These are phyloP conservation scores for Entrophospora sp. DNA, from an alignment of 192 early-diverging fungal species.

Conservation along the genomic window DNA sequence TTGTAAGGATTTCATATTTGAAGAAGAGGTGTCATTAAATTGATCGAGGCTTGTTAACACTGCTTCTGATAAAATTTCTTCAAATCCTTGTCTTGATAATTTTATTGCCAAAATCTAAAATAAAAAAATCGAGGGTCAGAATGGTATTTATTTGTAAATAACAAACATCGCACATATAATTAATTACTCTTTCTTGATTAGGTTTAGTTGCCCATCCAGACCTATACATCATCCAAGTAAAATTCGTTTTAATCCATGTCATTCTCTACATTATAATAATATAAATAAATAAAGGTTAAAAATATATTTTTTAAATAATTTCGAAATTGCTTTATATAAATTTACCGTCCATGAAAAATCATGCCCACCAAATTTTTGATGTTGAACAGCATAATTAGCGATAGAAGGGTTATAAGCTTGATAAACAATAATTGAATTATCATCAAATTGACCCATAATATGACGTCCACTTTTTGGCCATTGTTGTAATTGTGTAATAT, in stretches of 20 bases:
- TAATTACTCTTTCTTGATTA: slow-evolving; percentile 28
- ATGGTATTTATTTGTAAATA: slow-evolving; percentile 16
- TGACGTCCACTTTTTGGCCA: slow-evolving; percentile 15
- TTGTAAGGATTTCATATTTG: neutral
- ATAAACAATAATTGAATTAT: slow-evolving; percentile 31
- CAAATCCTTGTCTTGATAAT: slow-evolving; percentile 23
- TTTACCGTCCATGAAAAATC: slow-evolving; percentile 26
- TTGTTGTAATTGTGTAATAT: neutral
- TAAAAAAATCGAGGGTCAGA: slow-evolving; percentile 2
- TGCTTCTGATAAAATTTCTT: slow-evolving; percentile 21
- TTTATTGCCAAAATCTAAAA: slow-evolving; percentile 25
- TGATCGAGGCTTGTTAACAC: slow-evolving; percentile 18
- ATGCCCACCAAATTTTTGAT: slow-evolving; percentile 32
- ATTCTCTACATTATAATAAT: slow-evolving; percentile 22
- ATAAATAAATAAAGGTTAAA: neutral
- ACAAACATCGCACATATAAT: slow-evolving; percentile 10
- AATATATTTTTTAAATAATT: neutral
- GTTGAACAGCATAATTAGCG: slow-evolving; percentile 23
- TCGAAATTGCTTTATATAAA: neutral
- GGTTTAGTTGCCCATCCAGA: slow-evolving; percentile 35
- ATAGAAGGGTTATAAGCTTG: slow-evolving; percentile 33
- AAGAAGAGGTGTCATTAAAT: neutral
- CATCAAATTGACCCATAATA: slow-evolving; percentile 28
- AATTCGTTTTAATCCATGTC: slow-evolving; percentile 44
- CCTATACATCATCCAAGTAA: slow-evolving; percentile 44